A percentile compares a stretch with the other conserved stretches of the same genome.
These are phyloP conservation scores for Capsicum rhomboideum DNA, from an alignment of 257 asterid genomes.

Conservation along the genomic window DNA sequence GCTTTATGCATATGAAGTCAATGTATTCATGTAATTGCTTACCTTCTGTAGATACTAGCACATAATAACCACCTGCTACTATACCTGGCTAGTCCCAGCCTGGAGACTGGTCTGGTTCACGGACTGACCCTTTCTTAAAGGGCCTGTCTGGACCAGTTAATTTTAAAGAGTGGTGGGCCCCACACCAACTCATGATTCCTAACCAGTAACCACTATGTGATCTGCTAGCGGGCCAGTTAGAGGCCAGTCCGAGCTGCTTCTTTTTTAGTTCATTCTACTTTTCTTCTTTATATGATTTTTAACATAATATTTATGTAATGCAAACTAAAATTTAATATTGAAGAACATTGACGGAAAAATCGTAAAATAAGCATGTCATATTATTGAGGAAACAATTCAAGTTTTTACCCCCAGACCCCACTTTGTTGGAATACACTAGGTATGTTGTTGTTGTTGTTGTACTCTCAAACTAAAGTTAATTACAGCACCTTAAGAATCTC, in stretches of 20 bases:
- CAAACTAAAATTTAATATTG: neutral
- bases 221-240: neutral
- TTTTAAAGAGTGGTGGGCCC: neutral
- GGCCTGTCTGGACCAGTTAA: neutral
- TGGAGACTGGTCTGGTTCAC: neutral
- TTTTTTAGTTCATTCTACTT: neutral
- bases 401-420: too few relatives aligned
- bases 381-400: neutral
- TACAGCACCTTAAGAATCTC: conserved; percentile 44
- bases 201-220: neutral
- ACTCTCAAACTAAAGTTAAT: neutral
- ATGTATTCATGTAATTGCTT: neutral
- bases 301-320: neutral
- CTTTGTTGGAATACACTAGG: too few relatives aligned
- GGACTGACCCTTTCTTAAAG: neutral
- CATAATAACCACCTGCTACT: neutral
- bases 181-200: neutral
- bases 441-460: too few relatives aligned
- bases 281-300: neutral
- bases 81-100: neutral
- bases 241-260: neutral
- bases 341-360: neutral
- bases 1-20: neutral
- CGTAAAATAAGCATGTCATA: neutral
- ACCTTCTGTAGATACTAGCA: neutral